Evolutionary conservation across 2,329 filamentous ascomycete species (phyloP), one percentile per base, ranked within the genome.

Genomic region (Truncatella angustata): DNA sequence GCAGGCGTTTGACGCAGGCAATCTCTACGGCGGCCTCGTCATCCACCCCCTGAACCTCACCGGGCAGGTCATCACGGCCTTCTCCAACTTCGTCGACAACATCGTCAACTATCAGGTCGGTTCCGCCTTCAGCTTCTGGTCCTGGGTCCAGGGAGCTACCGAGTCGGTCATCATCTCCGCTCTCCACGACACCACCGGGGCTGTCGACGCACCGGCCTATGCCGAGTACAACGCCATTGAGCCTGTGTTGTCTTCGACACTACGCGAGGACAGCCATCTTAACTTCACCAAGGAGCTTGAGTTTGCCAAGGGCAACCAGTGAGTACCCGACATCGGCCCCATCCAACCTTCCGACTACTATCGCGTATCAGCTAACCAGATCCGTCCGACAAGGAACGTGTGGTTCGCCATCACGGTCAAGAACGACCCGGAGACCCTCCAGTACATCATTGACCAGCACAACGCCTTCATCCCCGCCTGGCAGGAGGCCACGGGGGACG

Each of bases 371-470:
- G 24, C 40, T 44, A 30, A 44, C 23, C 21, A 30, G 16, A 6
- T 39, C 4, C 1, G 7, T 14, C 4, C n/a, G n/a, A n/a, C 23
- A 6, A 44, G 28, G 20, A 18, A 42, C 18, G 42, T 42, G 34
- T 60, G 58, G 58, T 58, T 51, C 24, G 39, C 56, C 7, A 46
- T 55, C 34, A 53, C 56, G 3, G 24, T 57, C 50, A 55, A 55
- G 36, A 60, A 60, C 35, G 53, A 58, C 44, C 12, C 16, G 5
- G 30, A 40, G 12, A 60, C 73, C 10, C 66, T 73, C 57, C 60
- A 60, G 20, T 62, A 69, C 39, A 69, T 69, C 5, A 66, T 70
- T 39, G 66, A 66, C 50, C 67, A 74, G 51, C 73, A 75, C 59
- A 44, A 44, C 12, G 40, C 40, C 11, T 44, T 44, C 23, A 44